Conservation (phyloP, 2,329 filamentous ascomycete species). For the Aureobasidium zeae region DNA sequence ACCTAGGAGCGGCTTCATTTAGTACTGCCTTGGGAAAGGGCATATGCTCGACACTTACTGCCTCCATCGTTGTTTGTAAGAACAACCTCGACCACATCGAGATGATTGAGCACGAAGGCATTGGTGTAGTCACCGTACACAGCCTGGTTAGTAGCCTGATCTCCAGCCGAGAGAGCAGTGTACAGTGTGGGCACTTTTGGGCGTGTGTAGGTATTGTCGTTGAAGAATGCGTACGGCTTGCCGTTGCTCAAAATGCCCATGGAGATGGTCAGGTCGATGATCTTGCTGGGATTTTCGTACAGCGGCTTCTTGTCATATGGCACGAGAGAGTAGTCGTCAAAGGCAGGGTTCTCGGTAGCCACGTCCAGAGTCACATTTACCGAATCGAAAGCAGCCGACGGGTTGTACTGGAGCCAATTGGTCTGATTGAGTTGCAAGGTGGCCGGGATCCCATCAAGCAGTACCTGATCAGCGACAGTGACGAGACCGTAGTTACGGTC, state of each 20-base stretch:
- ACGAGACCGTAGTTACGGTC: slow-evolving; percentile 52
- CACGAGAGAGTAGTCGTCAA: slow-evolving; percentile 64
- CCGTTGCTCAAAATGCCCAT: slow-evolving; percentile 63
- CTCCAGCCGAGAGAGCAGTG: slow-evolving; percentile 57
- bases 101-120: slow-evolving; percentile 56
- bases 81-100: slow-evolving; percentile 60
- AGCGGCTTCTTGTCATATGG: slow-evolving; percentile 57
- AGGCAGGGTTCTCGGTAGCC: slow-evolving; percentile 54
- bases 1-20: slow-evolving; percentile 22
- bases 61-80: slow-evolving; percentile 64
- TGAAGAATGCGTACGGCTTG: slow-evolving; percentile 42
- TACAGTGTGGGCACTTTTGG: slow-evolving; percentile 76
- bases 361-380: slow-evolving; percentile 38
- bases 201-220: slow-evolving; percentile 64
- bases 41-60: neutral
- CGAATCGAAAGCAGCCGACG: slow-evolving; percentile 30
- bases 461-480: slow-evolving; percentile 26
- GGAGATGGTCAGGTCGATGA: slow-evolving; percentile 48
- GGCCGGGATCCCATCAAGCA: slow-evolving; percentile 58
- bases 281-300: slow-evolving; percentile 52
- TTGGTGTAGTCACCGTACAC: slow-evolving; percentile 46
- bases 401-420: slow-evolving; percentile 48
- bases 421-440: slow-evolving; percentile 57
- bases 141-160: slow-evolving; percentile 35
- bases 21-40: neutral